These are phyloP conservation scores for Triglochin maritima DNA, from an alignment of 106 monocot genomes.

Conservation along the genomic window DNA sequence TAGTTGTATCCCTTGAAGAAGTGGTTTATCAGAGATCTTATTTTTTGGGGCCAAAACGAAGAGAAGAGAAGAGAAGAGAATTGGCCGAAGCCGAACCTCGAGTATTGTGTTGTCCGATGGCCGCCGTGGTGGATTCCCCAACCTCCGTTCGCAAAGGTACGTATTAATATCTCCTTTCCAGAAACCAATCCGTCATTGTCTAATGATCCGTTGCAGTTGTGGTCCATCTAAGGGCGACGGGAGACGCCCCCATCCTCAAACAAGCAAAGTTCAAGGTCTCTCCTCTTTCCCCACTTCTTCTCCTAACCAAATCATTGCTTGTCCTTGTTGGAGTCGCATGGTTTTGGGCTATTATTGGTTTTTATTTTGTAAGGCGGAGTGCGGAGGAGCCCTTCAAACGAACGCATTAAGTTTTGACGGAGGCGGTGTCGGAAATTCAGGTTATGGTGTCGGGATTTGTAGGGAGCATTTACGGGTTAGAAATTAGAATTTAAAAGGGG, in stretches of 20 bases:
- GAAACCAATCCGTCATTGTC: not conserved
- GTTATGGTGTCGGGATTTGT: too few species aligned
- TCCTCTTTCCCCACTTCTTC: not conserved
- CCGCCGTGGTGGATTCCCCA: slow-evolving; percentile 19
- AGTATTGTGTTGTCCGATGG: not conserved
- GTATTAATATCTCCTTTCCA: not conserved
- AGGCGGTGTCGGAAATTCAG: too few species aligned
- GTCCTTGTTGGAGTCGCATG: too few species aligned
- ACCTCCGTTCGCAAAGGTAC: slow-evolving; percentile 44
- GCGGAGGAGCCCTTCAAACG: too few species aligned
- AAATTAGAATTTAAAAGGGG: too few species aligned
- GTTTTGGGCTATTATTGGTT: too few species aligned
- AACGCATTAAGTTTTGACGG: too few species aligned
- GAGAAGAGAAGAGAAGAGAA: not conserved
- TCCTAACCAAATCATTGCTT: too few species aligned
- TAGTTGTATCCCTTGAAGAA: too few species aligned
- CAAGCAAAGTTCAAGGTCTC: slow-evolving; percentile 81
- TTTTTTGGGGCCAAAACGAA: not conserved
- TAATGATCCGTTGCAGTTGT: slow-evolving; percentile 39
- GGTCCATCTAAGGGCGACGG: slow-evolving; percentile 84
- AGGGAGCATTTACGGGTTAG: too few species aligned
- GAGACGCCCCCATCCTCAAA: slow-evolving; percentile 93
- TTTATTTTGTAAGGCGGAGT: too few species aligned
- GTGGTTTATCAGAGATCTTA: too few species aligned
- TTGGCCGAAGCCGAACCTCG: not conserved